Conservation (phyloP, 306 rosid species). For the Hylodesmum podocarpum region DNA sequence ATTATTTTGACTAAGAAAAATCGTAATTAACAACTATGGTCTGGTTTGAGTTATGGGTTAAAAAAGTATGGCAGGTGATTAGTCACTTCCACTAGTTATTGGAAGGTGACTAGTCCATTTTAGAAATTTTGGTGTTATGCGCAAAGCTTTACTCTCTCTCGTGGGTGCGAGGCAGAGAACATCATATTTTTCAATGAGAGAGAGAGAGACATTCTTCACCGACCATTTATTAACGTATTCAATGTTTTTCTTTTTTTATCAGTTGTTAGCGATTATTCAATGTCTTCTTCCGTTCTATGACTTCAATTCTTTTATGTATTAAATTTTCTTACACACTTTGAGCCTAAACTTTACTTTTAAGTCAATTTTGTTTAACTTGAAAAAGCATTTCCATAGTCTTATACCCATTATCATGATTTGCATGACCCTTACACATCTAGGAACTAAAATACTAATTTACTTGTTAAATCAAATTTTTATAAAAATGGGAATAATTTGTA, state of each 20-base stretch:
- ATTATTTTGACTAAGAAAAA: not conserved
- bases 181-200: not conserved
- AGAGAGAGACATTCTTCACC: slow-evolving; percentile 3
- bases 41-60: slow-evolving; percentile 7
- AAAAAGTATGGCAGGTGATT: not conserved
- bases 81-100: slow-evolving; percentile 12
- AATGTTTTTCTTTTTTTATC: too few relatives aligned
- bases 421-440: too few relatives aligned
- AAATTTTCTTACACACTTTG: too few relatives aligned
- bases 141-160: not conserved
- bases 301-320: not conserved
- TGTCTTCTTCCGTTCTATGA: not conserved
- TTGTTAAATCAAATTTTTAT: too few relatives aligned
- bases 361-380: not conserved
- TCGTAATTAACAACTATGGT: not conserved
- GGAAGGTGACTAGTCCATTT: slow-evolving; percentile 19
- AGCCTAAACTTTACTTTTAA: too few relatives aligned
- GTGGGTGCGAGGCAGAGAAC: not conserved
- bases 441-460: too few relatives aligned
- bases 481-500: too few relatives aligned
- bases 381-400: not conserved
- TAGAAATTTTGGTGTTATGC: not conserved
- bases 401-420: not conserved
- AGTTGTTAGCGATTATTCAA: too few relatives aligned
- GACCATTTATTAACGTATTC: not conserved